Base-by-base conservation (phyloP, 2,329 filamentous ascomycete genomes). In the Botrytis galanthina region DNA sequence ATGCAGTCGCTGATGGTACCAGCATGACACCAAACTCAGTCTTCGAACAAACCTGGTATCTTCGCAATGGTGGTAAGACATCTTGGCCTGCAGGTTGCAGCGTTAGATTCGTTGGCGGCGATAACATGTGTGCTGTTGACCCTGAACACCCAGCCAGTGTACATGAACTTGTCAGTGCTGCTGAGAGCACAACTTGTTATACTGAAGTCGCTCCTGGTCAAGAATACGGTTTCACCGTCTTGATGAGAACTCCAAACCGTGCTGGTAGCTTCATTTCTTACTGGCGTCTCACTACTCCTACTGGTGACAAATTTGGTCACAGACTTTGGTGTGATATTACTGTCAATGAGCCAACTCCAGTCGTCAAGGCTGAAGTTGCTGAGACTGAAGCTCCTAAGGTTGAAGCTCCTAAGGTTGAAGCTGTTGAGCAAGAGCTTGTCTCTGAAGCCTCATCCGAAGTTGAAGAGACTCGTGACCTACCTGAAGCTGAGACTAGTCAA, bases 61-160 rank as follows among this genome's bases (percentile, higher is more conserved):
- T 99, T 59, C 91, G 91, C 80, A 99, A 99, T 81, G 91, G 92
- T 32, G 95, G 96, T 42, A 89, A 89, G 18, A 84, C 86, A 68
- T 83, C 90, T 20, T 99, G 96, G 96, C 96, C 96, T 54, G 89
- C 91, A 72, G 96, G 95, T 75, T 97, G 94, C 86, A 92, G 91
- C 73, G 93, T 98, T 78, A 93, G 93, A 83, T 98, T 95, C 80
- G 92, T 97, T 74, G 94, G 95, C 73, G 96, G 96, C 69, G 95
- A 98, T 82, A 94, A 95, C 84, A 98, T 99, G 96, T 93, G 97
- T 78, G 92, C 95, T 77, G 88, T 97, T 72, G 93, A 97, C 82
- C 90, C 92, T 70, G 88, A 87, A 75, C 92, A 92, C 79, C 93
- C 94, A 37, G 90, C 92, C n/a, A 93, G 92, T 77, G 89, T 94